phyloP scores from a whole-genome alignment of 768 basidiomycete species.

The Arthromyces matolae region DNA sequence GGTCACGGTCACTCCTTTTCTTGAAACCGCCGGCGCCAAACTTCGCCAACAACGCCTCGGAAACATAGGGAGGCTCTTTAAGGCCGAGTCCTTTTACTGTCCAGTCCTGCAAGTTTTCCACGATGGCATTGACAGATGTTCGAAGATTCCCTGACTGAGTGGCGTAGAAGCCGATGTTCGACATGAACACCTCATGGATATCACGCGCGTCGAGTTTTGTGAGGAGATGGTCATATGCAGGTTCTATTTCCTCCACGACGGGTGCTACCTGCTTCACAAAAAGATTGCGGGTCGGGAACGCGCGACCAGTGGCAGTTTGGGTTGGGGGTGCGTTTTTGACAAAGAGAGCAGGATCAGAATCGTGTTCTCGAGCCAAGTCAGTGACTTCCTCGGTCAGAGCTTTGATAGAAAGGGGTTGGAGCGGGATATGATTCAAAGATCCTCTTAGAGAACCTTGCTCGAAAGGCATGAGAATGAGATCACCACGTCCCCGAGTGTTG shows the following conservation, averaged over 20 bases:
- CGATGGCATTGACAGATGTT: slow-evolving; percentile 36
- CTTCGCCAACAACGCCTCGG: slow-evolving; percentile 39
- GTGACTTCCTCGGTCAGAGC: slow-evolving; percentile 45
- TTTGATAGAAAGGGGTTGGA: slow-evolving; percentile 52
- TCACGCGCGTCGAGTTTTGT: slow-evolving; percentile 43
- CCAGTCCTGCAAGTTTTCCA: slow-evolving; percentile 64
- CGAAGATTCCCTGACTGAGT: slow-evolving; percentile 47
- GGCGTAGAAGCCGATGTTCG: slow-evolving; percentile 71
- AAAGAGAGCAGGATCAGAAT: slow-evolving; percentile 39
- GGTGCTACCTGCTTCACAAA: slow-evolving; percentile 16
- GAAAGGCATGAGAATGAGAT: slow-evolving; percentile 77
- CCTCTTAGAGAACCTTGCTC: slow-evolving; percentile 67
- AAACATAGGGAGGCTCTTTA: slow-evolving; percentile 46
- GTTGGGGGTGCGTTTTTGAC: slow-evolving; percentile 17
- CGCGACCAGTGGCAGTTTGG: neutral
- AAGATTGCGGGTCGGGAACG: neutral
- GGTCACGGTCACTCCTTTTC: neutral
- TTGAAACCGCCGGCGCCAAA: neutral
- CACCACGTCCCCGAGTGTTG: slow-evolving; percentile 62
- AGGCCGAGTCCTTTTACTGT: slow-evolving; percentile 52
- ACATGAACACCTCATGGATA: slow-evolving; percentile 58
- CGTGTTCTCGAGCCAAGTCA: slow-evolving; percentile 44
- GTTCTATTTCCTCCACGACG: slow-evolving; percentile 26
- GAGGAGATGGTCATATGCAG: slow-evolving; percentile 28
- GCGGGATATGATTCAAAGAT: slow-evolving; percentile 57